phyloP scores from a whole-genome alignment of 2,329 filamentous ascomycete genomes.

The Colletotrichum tofieldiae region DNA sequence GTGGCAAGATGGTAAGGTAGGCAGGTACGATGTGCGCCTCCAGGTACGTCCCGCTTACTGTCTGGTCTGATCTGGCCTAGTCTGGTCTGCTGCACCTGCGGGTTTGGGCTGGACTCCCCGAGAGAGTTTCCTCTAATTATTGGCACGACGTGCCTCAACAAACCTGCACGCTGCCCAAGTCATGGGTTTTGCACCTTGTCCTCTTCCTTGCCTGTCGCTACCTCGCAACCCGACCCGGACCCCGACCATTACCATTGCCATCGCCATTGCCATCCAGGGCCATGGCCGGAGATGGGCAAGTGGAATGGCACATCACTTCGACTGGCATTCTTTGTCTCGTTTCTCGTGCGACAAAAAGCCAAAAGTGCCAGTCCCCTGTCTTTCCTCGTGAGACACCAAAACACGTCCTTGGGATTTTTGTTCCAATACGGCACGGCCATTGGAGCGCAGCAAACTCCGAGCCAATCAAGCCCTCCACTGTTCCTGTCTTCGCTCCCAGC shows the following conservation, averaged over 20 bases:
- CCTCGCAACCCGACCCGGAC: not conserved
- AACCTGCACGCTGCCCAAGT: not conserved
- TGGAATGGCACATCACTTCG: conserved; percentile 12
- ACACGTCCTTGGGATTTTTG: conserved; percentile 16
- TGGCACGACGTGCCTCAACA: not conserved
- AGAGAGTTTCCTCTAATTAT: not conserved
- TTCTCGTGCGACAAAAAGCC: conserved; percentile 30
- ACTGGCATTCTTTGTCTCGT: conserved; percentile 29
- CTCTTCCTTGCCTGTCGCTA: too few species aligned
- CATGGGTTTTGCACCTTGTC: too few species aligned
- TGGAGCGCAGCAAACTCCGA: conserved; percentile 20
- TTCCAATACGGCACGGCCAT: not conserved
- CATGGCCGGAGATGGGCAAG: not conserved
- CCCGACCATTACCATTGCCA: not conserved
- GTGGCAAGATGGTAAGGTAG: too few species aligned
- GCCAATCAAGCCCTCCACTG: not conserved
- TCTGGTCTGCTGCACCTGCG: not conserved
- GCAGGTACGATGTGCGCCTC: not conserved
- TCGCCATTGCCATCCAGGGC: not conserved
- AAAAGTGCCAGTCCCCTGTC: conserved; percentile 15
- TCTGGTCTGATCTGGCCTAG: not conserved
- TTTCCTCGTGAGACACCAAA: conserved; percentile 22
- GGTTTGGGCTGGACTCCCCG: not conserved
- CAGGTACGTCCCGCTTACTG: not conserved
- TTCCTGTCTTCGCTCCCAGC: not conserved